Conservation (phyloP, 2,329 filamentous ascomycete species). For the Coniochaeta pulveracea region DNA sequence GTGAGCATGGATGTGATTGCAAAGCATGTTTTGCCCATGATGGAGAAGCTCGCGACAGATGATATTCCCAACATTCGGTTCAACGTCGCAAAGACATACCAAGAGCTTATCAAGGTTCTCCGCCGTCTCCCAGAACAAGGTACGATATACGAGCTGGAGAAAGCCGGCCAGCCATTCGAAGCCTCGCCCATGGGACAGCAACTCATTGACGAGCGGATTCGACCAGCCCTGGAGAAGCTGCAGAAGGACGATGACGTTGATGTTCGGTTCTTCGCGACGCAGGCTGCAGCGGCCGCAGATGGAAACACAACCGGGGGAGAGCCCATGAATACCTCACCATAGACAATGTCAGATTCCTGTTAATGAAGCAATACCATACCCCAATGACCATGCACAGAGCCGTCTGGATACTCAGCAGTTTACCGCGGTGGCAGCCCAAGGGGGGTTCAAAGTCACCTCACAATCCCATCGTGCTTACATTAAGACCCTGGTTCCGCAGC, state of each 20-base stretch:
- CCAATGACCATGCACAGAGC: too few relatives aligned
- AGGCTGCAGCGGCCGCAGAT: slow-evolving; percentile 55
- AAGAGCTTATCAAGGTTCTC: slow-evolving; percentile 79
- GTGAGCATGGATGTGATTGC: slow-evolving; percentile 90
- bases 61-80: slow-evolving; percentile 99
- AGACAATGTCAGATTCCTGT: slow-evolving; percentile 29
- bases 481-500: too few relatives aligned
- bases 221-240: slow-evolving; percentile 87
- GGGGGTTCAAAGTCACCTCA: too few relatives aligned
- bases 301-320: slow-evolving; percentile 36
- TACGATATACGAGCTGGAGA: slow-evolving; percentile 76
- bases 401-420: too few relatives aligned
- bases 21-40: slow-evolving; percentile 86
- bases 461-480: too few relatives aligned
- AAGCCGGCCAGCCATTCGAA: slow-evolving; percentile 50
- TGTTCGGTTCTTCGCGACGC: slow-evolving; percentile 94
- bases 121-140: slow-evolving; percentile 82
- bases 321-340: slow-evolving; percentile 56
- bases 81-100: slow-evolving; percentile 98
- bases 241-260: slow-evolving; percentile 97
- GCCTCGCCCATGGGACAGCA: slow-evolving; percentile 65
- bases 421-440: too few relatives aligned
- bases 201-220: slow-evolving; percentile 73
- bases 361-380: slow-evolving; percentile 39
- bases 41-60: slow-evolving; percentile 86